Evolutionary conservation across 805 yeast genomes (phyloP), one percentile per base, ranked within the genome.

Genomic region (Starmera caribaea): DNA sequence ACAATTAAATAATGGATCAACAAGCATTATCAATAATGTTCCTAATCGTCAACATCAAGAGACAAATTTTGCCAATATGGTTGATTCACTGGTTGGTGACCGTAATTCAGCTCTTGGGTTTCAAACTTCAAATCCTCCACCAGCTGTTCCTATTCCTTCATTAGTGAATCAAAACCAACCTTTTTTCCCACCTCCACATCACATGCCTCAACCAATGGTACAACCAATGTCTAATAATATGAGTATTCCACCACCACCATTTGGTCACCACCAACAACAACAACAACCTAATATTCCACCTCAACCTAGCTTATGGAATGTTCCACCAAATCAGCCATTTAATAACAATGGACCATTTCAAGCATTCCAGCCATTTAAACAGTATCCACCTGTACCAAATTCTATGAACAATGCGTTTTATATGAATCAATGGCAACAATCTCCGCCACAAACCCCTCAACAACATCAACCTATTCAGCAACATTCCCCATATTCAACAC

Each of bases 31-130:
- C 5, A 28, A 28, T 8, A 28, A 13, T 28, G 30, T 7, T 16
- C 10, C 15, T 14, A n/a, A n/a, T 30, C 32, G 10, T 14, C 15
- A 14, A 5, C 15, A 4, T 30, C 32, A 30, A 4, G 32, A 14
- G 32, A 13, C 16, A 29, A 29, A 16, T 7, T 36, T 38, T 29
- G 46, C 50, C 8, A 48, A 42, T 24, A 59, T 59, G 63, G 64
- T 59, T 29, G 55, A 55, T 41, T 49, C 57, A 3, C 50, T 58
- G 35, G 56, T 59, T 14, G 50, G 49, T 37, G 62, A 57, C 12
- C 13, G 36, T 6, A 26, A 8, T 16, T 3, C 27, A 7, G 16
- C 38, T 8, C 30, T 24, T n/a, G 26, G 26, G 6, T 21, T 7
- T n/a, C n/a, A n/a, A n/a, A 13, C 33, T 10, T 9, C 26, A 14